Base-by-base conservation (phyloP, 2,329 filamentous ascomycete species). In the Macrophomina tecta region DNA sequence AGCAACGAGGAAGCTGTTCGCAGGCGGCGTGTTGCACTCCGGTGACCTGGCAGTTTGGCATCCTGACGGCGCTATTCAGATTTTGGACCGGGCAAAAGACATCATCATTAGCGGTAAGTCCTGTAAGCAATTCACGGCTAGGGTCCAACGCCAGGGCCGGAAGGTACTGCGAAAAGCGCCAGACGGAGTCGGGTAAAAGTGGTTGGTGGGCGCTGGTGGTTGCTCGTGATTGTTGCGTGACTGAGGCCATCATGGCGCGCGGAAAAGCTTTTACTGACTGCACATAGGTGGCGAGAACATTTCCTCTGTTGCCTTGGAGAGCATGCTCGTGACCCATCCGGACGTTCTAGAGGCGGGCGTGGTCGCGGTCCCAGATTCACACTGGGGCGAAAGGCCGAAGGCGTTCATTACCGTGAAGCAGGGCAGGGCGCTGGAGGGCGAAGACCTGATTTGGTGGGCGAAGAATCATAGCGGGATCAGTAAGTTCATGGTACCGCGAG, bases 341-440 rank as follows among this genome's bases (percentile, higher is more conserved):
- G 89, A 92, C 70, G 88, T 99, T 45, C 87, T 99, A 30, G 95
- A 99, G 81, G 94, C 91, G 1, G 95, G 93, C 45, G 94, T 97
- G 38, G 92, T 97, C 5, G 91, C 92, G 0, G 90, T 98, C 0
- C 85, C 90, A 0, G 94, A 98, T 77, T 89, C 89, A 45, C 92
- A 96, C 76, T 99, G 94, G 94, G 95, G 95, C 30, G 95, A 99
- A 81, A 83, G 92, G n/a, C 94, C 95, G 12, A 97, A 97, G 81
- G 95, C 94, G 0, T 99, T 92, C 75, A 82, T 98, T 68, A 98
- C 95, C 0, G 84, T 93, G 38, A 91, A 93, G 75, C 79, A 86
- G 49, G 90, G 88, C n/a, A 87, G 85, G 73, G 74, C 78, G 1
- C 71, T 93, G 18, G 82, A 63, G 4, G 89, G 89, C 0, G 82